Conservation (phyloP, 2,329 filamentous ascomycete genomes). For the Sclerotinia minor region DNA sequence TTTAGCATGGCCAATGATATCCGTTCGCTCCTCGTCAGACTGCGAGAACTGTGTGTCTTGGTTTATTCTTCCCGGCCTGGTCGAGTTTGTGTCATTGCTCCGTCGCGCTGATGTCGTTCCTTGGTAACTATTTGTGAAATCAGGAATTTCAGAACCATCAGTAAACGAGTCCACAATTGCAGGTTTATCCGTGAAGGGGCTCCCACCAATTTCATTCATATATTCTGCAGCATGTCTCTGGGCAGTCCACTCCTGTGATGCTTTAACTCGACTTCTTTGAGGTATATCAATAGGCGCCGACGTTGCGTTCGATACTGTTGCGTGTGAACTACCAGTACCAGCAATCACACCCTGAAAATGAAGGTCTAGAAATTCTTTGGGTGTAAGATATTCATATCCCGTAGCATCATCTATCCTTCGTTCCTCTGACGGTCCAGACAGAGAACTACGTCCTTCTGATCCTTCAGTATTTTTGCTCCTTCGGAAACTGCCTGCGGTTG, state of each 20-base stretch:
- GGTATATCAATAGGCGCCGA: conserved; percentile 14
- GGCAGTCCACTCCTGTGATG: neutral
- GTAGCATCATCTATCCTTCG: conserved; percentile 7
- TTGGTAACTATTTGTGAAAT: neutral
- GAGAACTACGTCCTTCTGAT: neutral
- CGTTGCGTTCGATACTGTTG: neutral
- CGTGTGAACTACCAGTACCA: neutral
- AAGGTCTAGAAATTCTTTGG: neutral
- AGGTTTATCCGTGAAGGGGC: neutral
- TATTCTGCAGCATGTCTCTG: neutral
- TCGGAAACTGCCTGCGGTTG: neutral
- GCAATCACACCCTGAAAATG: neutral
- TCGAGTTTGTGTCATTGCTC: neutral
- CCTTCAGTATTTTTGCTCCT: neutral
- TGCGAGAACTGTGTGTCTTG: conserved; percentile 7
- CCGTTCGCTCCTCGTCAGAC: neutral
- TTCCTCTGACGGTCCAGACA: neutral
- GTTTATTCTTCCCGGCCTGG: neutral
- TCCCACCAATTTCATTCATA: neutral
- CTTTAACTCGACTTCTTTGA: neutral
- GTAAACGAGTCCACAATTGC: neutral
- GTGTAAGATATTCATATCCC: neutral
- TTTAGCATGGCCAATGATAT: neutral
- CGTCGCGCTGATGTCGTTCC: neutral
- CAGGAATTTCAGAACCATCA: neutral